Evolutionary conservation across 2,329 filamentous ascomycete genomes (phyloP).

Genomic region (Pseudogymnoascus sp.): DNA sequence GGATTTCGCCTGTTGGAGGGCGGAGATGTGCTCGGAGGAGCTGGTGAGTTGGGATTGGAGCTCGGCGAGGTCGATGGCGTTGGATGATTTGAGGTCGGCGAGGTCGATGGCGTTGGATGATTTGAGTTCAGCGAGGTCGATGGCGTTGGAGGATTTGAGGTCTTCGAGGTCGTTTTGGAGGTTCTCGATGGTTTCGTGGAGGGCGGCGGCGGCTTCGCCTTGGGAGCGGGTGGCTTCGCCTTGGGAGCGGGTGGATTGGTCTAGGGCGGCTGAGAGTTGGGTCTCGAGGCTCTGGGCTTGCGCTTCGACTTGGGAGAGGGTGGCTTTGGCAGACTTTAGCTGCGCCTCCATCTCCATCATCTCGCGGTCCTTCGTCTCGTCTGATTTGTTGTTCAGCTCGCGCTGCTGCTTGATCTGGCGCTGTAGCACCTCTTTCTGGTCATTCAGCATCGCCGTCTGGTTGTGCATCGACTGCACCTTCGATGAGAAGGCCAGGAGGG

Average conservation of each 20-base stretch:
- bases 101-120: conserved; percentile 23
- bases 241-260: conserved; percentile 10
- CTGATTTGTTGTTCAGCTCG: conserved; percentile 82
- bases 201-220: conserved; percentile 15
- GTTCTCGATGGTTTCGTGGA: conserved; percentile 17
- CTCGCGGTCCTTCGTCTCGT: conserved; percentile 60
- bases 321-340: conserved; percentile 37
- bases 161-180: conserved; percentile 16
- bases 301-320: conserved; percentile 17
- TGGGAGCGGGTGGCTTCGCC: background rate
- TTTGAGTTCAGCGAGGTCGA: conserved; percentile 24
- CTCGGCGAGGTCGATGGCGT: conserved; percentile 23
- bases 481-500: conserved; percentile 65
- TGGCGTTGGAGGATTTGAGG: conserved; percentile 23
- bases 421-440: conserved; percentile 83
- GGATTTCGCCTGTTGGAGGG: background rate
- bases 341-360: conserved; percentile 52
- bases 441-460: conserved; percentile 68
- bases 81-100: conserved; percentile 25
- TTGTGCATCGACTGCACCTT: conserved; percentile 74
- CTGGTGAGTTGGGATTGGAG: conserved; percentile 23
- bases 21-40: background rate
- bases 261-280: conserved; percentile 27
- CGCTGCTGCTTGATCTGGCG: conserved; percentile 93
- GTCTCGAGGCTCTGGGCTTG: conserved; percentile 26